These are phyloP conservation scores for Heritiera fomes DNA, from an alignment of 345 rosid genomes.

Conservation along the genomic window DNA sequence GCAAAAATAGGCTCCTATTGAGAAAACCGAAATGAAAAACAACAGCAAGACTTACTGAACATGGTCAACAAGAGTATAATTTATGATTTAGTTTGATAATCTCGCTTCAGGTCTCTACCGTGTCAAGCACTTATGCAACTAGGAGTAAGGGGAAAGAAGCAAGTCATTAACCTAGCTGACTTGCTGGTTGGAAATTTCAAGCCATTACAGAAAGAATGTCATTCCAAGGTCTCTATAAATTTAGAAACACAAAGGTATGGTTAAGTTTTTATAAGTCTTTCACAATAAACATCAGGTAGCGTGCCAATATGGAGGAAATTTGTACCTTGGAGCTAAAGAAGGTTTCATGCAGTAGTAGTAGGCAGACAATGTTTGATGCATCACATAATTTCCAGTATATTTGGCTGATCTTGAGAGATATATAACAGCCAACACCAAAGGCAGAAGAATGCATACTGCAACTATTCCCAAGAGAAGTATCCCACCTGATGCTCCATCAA, in stretches of 20 bases:
- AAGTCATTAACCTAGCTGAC: neutral
- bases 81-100: conserved; percentile 7
- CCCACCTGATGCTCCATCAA: conserved; percentile 96
- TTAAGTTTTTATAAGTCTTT: neutral
- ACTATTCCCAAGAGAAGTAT: conserved; percentile 96
- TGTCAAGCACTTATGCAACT: neutral
- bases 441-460: conserved; percentile 94
- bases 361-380: conserved; percentile 93
- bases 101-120: neutral
- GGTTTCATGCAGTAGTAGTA: conserved; percentile 94
- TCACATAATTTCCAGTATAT: conserved; percentile 97
- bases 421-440: conserved; percentile 87
- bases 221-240: neutral
- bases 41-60: neutral
- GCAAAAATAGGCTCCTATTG: conserved; percentile 28
- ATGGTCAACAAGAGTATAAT: neutral
- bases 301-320: neutral
- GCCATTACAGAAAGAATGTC: neutral
- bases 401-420: conserved; percentile 96
- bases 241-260: neutral
- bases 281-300: neutral
- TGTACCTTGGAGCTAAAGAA: conserved; percentile 94
- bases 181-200: neutral
- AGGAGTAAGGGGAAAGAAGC: neutral
- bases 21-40: conserved; percentile 1